Base-by-base conservation (phyloP, 805 yeast genomes). In the Jamesozyma jinghongensis region DNA sequence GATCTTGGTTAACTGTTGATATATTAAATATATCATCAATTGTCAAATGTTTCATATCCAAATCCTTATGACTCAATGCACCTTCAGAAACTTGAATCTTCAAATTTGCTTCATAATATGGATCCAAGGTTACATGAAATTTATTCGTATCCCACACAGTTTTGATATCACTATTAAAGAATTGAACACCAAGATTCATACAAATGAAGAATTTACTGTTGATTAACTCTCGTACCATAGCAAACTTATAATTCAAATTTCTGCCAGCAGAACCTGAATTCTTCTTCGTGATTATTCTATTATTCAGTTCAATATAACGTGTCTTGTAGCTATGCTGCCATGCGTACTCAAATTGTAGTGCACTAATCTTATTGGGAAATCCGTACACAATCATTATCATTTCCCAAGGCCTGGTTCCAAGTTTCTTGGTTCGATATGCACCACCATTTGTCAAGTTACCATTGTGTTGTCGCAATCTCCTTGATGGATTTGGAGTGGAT, bases 321-420 rank as follows among this genome's bases (percentile, higher is more conserved):
- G 94, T 79, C 38, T 66, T 68, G 46, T 79, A 68, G 1, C 79
- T 66, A 57, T 84, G 92, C 50, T 85, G 94, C 75, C 84, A 80
- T 1, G 94, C 88, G 59, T 82, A 87, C 52, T 85, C 95, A 59
- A 85, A 85, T 57, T 78, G 88, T 38, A 85, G 60, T 0, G 94
- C 94, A 3, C 79, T 61, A 3, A 79, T 67, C 45, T 74, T 76
- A 5, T 77, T 74, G 0, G 85, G 85, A 53, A 85, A 85, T 2
- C 88, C 87, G 51, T 80, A 67, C 0, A 85, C 81, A 2, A 78
- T 50, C 40, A 74, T 45, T 0, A 70, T 56, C 79, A 81, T 76
- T 42, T 69, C 73, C 95, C 95, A 85, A 0, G 94, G 95, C 40
- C 90, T 59, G 27, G 66, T 68, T 0, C 77, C 78, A 13, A 58